Percentiles rank a stretch among this genome's conserved stretches.
These are phyloP conservation scores for Closterium sp. DNA, from an alignment of 139 green algal species.

Conservation along the genomic window DNA sequence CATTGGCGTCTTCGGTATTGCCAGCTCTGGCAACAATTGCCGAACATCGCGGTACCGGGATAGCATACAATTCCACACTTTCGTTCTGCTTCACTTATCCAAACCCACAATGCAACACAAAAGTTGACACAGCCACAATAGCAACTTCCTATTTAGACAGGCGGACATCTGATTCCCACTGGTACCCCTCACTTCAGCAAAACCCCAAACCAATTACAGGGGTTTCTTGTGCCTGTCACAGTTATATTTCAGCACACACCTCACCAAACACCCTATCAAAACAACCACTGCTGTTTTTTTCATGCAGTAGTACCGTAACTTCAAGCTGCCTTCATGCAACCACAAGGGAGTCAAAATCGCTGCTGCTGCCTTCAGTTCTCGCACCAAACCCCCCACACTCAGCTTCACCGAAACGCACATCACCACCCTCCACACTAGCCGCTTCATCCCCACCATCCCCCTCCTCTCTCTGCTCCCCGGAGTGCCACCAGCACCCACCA, in stretches of 20 bases:
- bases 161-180: too few species aligned
- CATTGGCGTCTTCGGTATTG: neutral
- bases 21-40: neutral
- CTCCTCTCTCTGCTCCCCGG: neutral
- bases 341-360: neutral
- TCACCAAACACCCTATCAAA: neutral
- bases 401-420: neutral
- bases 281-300: neutral
- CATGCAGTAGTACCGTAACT: too few species aligned
- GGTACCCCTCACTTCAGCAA: neutral
- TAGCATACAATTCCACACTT: too few species aligned
- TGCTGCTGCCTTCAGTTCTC: neutral
- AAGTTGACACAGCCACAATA: too few species aligned
- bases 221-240: neutral
- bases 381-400: neutral
- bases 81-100: too few species aligned
- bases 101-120: too few species aligned
- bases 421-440: neutral
- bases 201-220: neutral
- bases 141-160: too few species aligned
- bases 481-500: neutral
- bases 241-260: neutral
- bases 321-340: too few species aligned
- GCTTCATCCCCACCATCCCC: too few species aligned
- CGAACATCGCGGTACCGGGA: neutral